Base-by-base conservation (phyloP, 2,329 filamentous ascomycete species). In the Penicillium crustosum region DNA sequence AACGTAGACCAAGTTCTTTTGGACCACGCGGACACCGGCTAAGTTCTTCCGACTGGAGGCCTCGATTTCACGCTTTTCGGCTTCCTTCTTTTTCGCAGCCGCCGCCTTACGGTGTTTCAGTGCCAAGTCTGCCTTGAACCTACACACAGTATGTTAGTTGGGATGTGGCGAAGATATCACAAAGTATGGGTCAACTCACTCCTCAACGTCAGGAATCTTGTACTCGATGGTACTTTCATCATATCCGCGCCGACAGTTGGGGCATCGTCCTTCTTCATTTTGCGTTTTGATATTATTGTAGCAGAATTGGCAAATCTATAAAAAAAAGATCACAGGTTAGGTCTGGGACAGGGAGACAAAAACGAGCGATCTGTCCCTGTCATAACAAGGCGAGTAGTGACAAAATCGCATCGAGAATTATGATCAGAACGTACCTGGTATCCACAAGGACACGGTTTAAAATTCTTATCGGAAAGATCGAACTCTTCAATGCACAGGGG, bases 281-380 rank as follows among this genome's bases (percentile, higher is more conserved):
- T 97, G 97, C 68, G 90, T 96, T 79, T 95, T 96, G 75, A 99
- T 95, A 75, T 97, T 99, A 79, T 99, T 97, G 81, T 93, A 99
- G 79, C 94, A 99, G 78, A 99, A 99, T 81, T 99, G 95, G 78
- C 94, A 99, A 75, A 99, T 93, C 93, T 97, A 70, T 36, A 48
- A 62, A 62, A 62, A 62, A 62, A 62, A 50, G 6, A 27, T 53
- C 23, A 48, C 19, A 45, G 36, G 51, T 67, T 42, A 65, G 58
- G 19, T n/a, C 19, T 48, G 33, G 15, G 3, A 33, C 17, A 19
- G 9, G 8, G 21, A 35, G 19, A 19, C 13, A 42, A 29, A 33
- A 27, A 29, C 19, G 21, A 47, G n/a, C 3, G 10, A 33, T 25
- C 23, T 25, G 29, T 23, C 35, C 15, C n/a, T 17, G 21, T 19